A percentile compares a stretch with the other conserved stretches of the same genome.
Evolutionary conservation across 2,329 filamentous ascomycete species (phyloP).

Genomic region (Neofusicoccum cordaticola): DNA sequence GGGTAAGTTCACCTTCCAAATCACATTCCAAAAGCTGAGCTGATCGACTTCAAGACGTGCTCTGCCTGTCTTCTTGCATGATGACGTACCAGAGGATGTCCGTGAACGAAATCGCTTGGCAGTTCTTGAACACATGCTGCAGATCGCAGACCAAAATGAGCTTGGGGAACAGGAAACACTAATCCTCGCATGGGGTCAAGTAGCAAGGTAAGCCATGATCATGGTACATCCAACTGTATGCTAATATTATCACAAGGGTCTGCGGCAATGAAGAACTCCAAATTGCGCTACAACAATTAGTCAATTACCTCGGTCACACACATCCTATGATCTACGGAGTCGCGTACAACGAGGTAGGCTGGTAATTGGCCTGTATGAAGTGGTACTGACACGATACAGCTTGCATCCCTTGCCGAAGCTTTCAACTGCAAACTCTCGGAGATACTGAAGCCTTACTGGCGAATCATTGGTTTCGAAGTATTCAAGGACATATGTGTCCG

Average conservation of each 20-base stretch:
- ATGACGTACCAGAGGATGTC: slow-evolving; percentile 46
- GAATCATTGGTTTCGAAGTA: slow-evolving; percentile 74
- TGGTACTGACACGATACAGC: slow-evolving; percentile 36
- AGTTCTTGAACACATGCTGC: slow-evolving; percentile 68
- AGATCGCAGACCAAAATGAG: slow-evolving; percentile 66
- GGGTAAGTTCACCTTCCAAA: slow-evolving; percentile 49
- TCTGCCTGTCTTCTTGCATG: slow-evolving; percentile 63
- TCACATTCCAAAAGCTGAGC: not conserved
- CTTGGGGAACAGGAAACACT: slow-evolving; percentile 75
- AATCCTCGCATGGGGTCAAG: slow-evolving; percentile 80
- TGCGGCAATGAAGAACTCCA: slow-evolving; percentile 81
- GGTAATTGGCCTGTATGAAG: not conserved
- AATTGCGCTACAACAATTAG: slow-evolving; percentile 75
- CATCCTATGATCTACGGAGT: slow-evolving; percentile 77
- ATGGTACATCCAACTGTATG: slow-evolving; percentile 14
- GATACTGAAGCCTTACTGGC: slow-evolving; percentile 85
- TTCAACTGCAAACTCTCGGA: slow-evolving; percentile 61
- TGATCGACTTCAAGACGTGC: slow-evolving; percentile 51
- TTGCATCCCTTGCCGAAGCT: slow-evolving; percentile 68
- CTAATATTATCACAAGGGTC: slow-evolving; percentile 46
- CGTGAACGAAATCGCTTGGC: slow-evolving; percentile 65
- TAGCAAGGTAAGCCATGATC: slow-evolving; percentile 60
- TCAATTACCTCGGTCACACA: slow-evolving; percentile 82
- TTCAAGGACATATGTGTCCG: slow-evolving; percentile 77
- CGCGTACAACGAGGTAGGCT: slow-evolving; percentile 71